phyloP scores from a whole-genome alignment of 352 stramenopile species.

The Phytophthora kernoviae region DNA sequence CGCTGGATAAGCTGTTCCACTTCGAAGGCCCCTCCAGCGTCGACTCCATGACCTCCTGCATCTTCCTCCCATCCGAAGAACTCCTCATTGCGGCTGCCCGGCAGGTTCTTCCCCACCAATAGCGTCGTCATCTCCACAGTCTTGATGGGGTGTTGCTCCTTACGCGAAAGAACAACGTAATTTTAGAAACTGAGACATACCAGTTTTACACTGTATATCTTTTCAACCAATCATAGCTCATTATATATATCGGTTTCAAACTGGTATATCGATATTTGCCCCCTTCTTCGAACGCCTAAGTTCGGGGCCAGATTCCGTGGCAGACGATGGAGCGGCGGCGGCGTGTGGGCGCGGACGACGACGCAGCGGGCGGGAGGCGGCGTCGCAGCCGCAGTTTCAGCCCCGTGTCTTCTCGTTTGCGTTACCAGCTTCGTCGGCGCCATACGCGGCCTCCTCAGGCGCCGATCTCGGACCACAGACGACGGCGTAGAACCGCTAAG shows the following conservation, averaged over 20 bases:
- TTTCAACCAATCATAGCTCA: too few species aligned
- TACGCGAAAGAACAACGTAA: too few species aligned
- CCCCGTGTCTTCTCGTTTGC: constrained; percentile 43
- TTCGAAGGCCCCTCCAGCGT: constrained; percentile 65
- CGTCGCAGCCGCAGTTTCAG: constrained; percentile 35
- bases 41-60: constrained; percentile 19
- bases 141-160: constrained; percentile 19
- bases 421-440: constrained; percentile 30
- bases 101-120: constrained; percentile 73
- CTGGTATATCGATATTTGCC: background rate
- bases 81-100: constrained; percentile 75
- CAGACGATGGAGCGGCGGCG: constrained; percentile 37
- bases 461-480: constrained; percentile 16
- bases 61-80: constrained; percentile 77
- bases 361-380: constrained; percentile 11
- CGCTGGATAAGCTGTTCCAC: constrained; percentile 83
- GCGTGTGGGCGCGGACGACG: constrained; percentile 8
- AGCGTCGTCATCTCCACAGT: constrained; percentile 38
- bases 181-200: too few species aligned
- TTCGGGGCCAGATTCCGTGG: background rate
- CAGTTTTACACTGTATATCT: too few species aligned
- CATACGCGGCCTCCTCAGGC: constrained; percentile 19
- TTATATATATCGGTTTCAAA: too few species aligned
- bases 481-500: constrained; percentile 19
- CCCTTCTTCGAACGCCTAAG: background rate